A percentile compares a stretch with the other conserved stretches of the same genome.
These are phyloP conservation scores for Cladosporium sphaerospermum DNA, from an alignment of 2,329 filamentous ascomycete species.

Conservation along the genomic window DNA sequence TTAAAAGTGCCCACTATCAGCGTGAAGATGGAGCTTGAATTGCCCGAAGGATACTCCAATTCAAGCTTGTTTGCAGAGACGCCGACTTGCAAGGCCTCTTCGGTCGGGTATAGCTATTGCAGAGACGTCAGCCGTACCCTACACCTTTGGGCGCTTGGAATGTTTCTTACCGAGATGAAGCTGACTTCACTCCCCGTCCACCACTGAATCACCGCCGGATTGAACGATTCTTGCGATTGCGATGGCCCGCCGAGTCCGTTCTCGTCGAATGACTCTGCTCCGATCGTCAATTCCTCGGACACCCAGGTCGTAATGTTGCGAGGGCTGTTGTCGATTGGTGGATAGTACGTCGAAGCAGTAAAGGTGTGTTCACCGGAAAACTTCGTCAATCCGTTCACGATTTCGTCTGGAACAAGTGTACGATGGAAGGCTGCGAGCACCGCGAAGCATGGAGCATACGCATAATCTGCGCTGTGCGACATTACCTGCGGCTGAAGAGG, in stretches of 20 bases:
- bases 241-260: slow-evolving; percentile 51
- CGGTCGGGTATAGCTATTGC: slow-evolving; percentile 20
- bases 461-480: slow-evolving; percentile 55
- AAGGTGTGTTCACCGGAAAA: slow-evolving; percentile 52
- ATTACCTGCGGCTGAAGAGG: slow-evolving; percentile 44
- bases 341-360: slow-evolving; percentile 48
- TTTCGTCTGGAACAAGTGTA: slow-evolving; percentile 39
- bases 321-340: slow-evolving; percentile 51
- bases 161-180: slow-evolving; percentile 11
- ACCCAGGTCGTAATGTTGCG: slow-evolving; percentile 58
- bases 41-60: slow-evolving; percentile 51
- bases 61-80: slow-evolving; percentile 35
- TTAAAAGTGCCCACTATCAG: slow-evolving; percentile 45
- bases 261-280: slow-evolving; percentile 53
- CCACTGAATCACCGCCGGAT: slow-evolving; percentile 58
- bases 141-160: slow-evolving; percentile 23
- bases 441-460: slow-evolving; percentile 52
- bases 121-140: slow-evolving; percentile 15
- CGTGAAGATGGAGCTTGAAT: slow-evolving; percentile 41
- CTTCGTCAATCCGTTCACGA: slow-evolving; percentile 34
- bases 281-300: slow-evolving; percentile 52
- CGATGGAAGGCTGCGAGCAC: slow-evolving; percentile 48
- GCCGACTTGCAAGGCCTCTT: slow-evolving; percentile 4
- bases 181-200: slow-evolving; percentile 20
- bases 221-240: slow-evolving; percentile 48